phyloP scores from a whole-genome alignment of 1,139 yeast genomes.

The Debaryomycetaceae sp. region DNA sequence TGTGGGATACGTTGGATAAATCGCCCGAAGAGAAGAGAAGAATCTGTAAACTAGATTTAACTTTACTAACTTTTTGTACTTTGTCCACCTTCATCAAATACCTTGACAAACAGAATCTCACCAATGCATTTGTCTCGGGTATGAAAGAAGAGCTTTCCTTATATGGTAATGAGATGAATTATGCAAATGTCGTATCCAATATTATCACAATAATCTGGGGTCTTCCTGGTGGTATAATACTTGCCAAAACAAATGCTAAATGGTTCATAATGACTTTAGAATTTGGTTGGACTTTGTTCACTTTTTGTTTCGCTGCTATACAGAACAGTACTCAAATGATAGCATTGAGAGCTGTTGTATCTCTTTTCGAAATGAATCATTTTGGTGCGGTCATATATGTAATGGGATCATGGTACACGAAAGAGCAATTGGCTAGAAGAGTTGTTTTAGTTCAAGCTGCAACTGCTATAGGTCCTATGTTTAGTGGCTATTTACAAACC shows the following conservation, averaged over 20 bases:
- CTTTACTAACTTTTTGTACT: not conserved
- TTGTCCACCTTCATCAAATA: conserved; percentile 11
- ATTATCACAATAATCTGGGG: conserved; percentile 3
- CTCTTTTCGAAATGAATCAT: conserved; percentile 8
- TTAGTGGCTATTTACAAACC: conserved; percentile 17
- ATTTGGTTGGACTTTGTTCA: not conserved
- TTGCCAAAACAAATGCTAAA: not conserved
- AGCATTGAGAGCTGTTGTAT: not conserved
- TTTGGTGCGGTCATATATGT: conserved; percentile 21
- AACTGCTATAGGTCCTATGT: conserved; percentile 19
- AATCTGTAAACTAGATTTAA: not conserved
- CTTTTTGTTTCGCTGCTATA: not conserved
- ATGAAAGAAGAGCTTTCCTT: conserved; percentile 22
- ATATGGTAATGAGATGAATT: conserved; percentile 25
- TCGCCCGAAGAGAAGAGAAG: too few species aligned
- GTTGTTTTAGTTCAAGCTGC: conserved; percentile 6
- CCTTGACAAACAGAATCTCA: conserved; percentile 19
- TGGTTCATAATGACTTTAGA: not conserved
- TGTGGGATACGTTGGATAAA: too few species aligned
- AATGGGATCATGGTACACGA: conserved; percentile 27
- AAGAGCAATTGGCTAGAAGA: conserved; percentile 40
- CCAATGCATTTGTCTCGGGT: conserved; percentile 29
- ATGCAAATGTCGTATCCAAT: conserved; percentile 23
- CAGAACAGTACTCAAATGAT: not conserved
- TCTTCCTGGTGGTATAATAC: not conserved